phyloP scores from a whole-genome alignment of 2,329 filamentous ascomycete genomes.

The Pseudophaeomoniella oleicola region DNA sequence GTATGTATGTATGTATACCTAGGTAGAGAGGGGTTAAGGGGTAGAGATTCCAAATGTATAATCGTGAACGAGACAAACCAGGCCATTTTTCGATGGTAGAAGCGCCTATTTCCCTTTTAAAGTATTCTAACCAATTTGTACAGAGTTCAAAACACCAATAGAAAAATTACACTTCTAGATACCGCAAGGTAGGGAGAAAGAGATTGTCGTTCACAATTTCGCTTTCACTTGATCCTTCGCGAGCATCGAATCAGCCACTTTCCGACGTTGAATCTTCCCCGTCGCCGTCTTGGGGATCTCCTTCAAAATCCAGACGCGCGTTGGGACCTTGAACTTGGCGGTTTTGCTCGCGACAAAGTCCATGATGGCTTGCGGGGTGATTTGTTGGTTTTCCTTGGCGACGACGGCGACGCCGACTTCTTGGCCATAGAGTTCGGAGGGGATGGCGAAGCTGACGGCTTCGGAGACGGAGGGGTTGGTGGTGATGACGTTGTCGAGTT shows the following conservation, averaged over 20 bases:
- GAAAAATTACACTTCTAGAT: too few relatives aligned
- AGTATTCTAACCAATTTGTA: too few relatives aligned
- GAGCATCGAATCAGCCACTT: slow-evolving; percentile 75
- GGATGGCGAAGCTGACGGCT: slow-evolving; percentile 70
- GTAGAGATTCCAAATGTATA: too few relatives aligned
- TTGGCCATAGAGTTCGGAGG: slow-evolving; percentile 71
- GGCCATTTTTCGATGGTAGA: too few relatives aligned
- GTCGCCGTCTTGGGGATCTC: slow-evolving; percentile 87
- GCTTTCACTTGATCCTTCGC: slow-evolving; percentile 46
- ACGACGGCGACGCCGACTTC: slow-evolving; percentile 67
- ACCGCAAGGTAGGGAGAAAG: too few relatives aligned
- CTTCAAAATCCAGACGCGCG: slow-evolving; percentile 72
- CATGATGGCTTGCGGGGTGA: slow-evolving; percentile 48
- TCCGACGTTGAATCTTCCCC: slow-evolving; percentile 72
- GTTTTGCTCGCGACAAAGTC: slow-evolving; percentile 54
- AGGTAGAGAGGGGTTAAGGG: too few relatives aligned
- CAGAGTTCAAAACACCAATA: too few relatives aligned
- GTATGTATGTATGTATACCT: too few relatives aligned
- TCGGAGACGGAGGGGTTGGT: slow-evolving; percentile 59
- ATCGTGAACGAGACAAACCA: too few relatives aligned
- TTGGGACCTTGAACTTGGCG: slow-evolving; percentile 75
- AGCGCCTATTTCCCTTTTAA: too few relatives aligned
- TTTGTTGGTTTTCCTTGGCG: slow-evolving; percentile 47
- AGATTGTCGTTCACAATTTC: slow-evolving; percentile 34
- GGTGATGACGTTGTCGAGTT: slow-evolving; percentile 70